Base-by-base conservation (phyloP, 176 grass and related monocot genomes). In the Chrysopogon serrulatus region DNA sequence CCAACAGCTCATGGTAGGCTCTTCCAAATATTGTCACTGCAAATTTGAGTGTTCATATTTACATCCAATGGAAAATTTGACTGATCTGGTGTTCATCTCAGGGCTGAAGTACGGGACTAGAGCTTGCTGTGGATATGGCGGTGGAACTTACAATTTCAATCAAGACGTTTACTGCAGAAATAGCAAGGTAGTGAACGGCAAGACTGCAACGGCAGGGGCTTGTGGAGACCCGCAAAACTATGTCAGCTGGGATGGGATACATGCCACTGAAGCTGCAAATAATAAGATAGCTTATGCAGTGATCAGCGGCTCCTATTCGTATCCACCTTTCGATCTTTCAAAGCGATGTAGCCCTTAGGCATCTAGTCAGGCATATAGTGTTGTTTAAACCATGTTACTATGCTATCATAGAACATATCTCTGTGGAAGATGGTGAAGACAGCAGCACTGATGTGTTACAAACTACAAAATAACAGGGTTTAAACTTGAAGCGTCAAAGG, bases 221-320 rank as follows among this genome's bases (percentile, higher is more conserved):
- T 95, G 92, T 68, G 42, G 10, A 66, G 88, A 95, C 9, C 90
- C 92, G 0, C 68, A 90, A 15, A 90, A 86, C 74, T 93, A 95
- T 13, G 87, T 91, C 59, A 98, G 90, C 77, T 95, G 95, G 92
- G 87, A 98, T 1, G 95, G 92, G 23, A 93, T 98, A 30, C 95
- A 95, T 90, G 75, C 88, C 40, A 95, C 92, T 0, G 90, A 98
- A 74, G 85, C 90, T 72, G 92, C 88, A 45, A 95, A 95, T 40
- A 86, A 60, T 43, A 69, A 76, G 71, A 51, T 98, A 27, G 23
- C 84, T 0, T 73, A 15, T 61, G 79, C 85, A 11, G 72, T 98
- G 14, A 83, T 95, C 3, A 84, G 80, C 36, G 84, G 79, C 19
- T 88, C 82, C 0, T 69, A 76, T 61, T 93, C 79, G 1, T 65